Evolutionary conservation across 805 yeast species (phyloP), one percentile per base, ranked within the genome.

Genomic region (Sugiyamaella qingdaonensis): DNA sequence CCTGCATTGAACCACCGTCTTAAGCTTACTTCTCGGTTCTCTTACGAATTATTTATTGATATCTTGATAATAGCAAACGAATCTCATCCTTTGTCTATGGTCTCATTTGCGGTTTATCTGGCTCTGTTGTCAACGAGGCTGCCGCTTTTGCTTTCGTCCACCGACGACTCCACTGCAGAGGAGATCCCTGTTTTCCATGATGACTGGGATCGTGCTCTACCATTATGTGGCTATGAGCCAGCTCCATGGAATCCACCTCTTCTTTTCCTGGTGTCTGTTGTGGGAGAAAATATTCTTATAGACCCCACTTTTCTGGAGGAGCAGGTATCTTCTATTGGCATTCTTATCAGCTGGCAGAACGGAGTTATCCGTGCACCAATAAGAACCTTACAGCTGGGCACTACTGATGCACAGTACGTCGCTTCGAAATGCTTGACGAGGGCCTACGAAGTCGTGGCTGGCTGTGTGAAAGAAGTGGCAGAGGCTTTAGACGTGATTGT

Each of bases 261-360:
- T 14, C 71, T 88, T 36, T 81, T 94, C 60, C 80, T 92, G 0
- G 69, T 86, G 27, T 96, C 96, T 0, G 73, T 86, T 4, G 80
- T 88, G 0, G 96, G 92, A 1, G 81, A 82, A 52, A 73, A 78
- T 49, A 77, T 84, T 9, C 68, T 89, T 21, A 73, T 91, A 24
- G 99, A 92, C 65, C 98, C 99, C 0, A 84, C 95, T 0, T 72
- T 80, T n/a, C 87, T 85, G 54, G 99, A 92, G 68, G 91, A 88
- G 65, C 87, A 83, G 56, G 96, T 91, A 1, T 77, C 90, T 54
- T 96, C 92, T 58, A 85, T 87, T 54, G 96, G 96, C 0, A 58
- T 92, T 18, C 73, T 90, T 46, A 66, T 88, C 2, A 84, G 91
- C 33, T 92, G 85, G 81, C 78, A 79, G 52, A 72, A 82, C 53